Base-by-base conservation (phyloP, 2,329 filamentous ascomycete species). In the Talaromyces sp. region DNA sequence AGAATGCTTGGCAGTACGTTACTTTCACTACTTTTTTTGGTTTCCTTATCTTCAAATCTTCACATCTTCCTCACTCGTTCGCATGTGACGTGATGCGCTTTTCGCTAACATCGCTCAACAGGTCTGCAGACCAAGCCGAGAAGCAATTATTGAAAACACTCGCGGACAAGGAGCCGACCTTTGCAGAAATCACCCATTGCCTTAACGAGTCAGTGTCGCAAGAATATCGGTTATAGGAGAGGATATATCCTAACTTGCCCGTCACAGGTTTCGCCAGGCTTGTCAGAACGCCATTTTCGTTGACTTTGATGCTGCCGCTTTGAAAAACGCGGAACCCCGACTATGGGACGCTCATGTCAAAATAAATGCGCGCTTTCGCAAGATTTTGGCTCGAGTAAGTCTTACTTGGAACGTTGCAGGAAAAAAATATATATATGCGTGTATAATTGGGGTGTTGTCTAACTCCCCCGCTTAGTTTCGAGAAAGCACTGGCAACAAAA, bases 301-400 rank as follows among this genome's bases (percentile, higher is more conserved):
- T 71, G 88, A 96, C 74, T 73, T 77, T 60, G 72, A 76, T 63
- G 66, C 71, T 56, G 72, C 75, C 53, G 69, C 81, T 80, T 63
- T 78, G 80, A 65, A 82, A 86, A 82, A 86, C 61, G 83, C 89
- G 58, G 92, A 96, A 73, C 76, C 80, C 62, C 83, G 81, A 63
- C 83, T 98, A 54, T 98, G 93, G 93, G 81, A 86, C 63, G 84
- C 86, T 58, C 93, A 98, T 75, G 83, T 85, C 64, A 84, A 85
- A 67, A 87, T 96, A 73, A 96, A 95, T 72, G 83, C 81, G 67
- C 86, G 88, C 71, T 96, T 93, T 77, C 85, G 91, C 70, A 88
- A 87, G 70, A 81, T 86, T 60, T 79, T 93, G 65, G 80, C 81
- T 67, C 83, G 82, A 66, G 80, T 82, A 69, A 72, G 72, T 73